Base-by-base conservation (phyloP, 2,329 filamentous ascomycete genomes). In the Laburnicola sp. region DNA sequence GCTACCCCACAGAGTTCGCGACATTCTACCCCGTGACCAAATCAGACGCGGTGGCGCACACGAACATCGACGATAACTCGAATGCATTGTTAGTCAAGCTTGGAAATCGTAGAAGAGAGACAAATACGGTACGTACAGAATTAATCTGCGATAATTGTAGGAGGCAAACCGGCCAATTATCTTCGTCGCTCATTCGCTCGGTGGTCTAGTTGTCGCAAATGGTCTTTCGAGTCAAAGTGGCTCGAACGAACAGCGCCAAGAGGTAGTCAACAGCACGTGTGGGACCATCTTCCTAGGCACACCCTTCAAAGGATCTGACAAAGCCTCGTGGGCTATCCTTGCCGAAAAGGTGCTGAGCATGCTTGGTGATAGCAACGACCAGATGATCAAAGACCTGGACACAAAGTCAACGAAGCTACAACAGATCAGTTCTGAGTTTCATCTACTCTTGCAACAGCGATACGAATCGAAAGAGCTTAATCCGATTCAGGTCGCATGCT, bases 121-220 rank as follows among this genome's bases (percentile, higher is more conserved):
- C 38, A 23, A 26, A 10, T n/a, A 43, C 46, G 10, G 46, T 43
- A 43, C 23, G 10, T 5, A 39, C 37, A 26, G 37, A 39, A 22
- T 10, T 23, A 22, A 16, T 23, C 6, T 39, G 22, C 37, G 10
- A 39, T 27, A 28, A 16, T 16, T 16, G 16, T 16, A 16, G 16
- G 26, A 49, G 38, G 16, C 25, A n/a, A 37, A 31, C n/a, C 37
- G 46, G 27, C 46, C 46, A 22, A 45, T 45, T 10, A 34, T 50
- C 23, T 50, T 45, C 11, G 41, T 50, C 7, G 48, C 40, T 9
- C 48, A 50, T 34, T 44, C 32, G 27, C 48, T 50, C 11, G 48
- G 48, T 10, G 48, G 40, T 5, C 28, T 50, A 3, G 48, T 50
- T 10, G 36, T 40, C 16, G 48, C 39, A 16, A 45, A 50, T 22